Evolutionary conservation across 495 filamentous ascomycete species (phyloP), one percentile per base, ranked within the genome.

Genomic region (Talaromyces nanjingensis): DNA sequence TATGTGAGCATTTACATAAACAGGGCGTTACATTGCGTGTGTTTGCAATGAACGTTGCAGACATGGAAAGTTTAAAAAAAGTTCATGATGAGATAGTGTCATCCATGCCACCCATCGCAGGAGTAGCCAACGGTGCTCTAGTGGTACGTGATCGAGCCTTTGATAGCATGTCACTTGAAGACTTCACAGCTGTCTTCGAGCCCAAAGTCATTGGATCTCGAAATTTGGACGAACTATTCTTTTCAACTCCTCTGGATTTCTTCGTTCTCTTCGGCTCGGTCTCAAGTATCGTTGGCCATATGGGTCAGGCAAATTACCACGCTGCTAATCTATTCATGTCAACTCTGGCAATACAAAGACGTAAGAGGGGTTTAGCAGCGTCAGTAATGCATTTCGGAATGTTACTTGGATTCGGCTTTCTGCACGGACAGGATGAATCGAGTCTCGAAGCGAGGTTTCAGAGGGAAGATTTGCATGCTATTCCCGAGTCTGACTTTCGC

Each of bases 291-390:
- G 25, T 57, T 31, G 54, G 54, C 9, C 22, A 57, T 18, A 31
- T 6, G 9, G 74, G 70, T 18, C 82, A 84, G 29, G 14, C 24
- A 5, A 57, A 31, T 31, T 85, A 85, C 65, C 72, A 74, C 0
- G 78, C 82, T 0, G 82, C 78, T n/a, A 84, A 84, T 69, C 74
- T 80, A 72, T 86, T 81, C 72, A 75, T 64, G 74, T 77, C 64
- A 18, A 64, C 66, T 14, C 57, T 81, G 0, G 73, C 71, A 0
- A 57, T 31, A 6, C 64, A 75, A 57, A 65, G 80, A 1, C 63
- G 72, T 11, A 37, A 63, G 16, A 31, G 64, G 39, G 69, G 69
- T 2, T 33, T 77, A 0, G 69, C 73, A 2, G 78, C 72, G 0
- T 81, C 79, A 3, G 76, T 78, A 5, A 71, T 86, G 53, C 75